Percentiles rank a stretch among this genome's conserved stretches.
Evolutionary conservation across 192 early-diverging fungal genomes (phyloP).

Genomic region (Gigaspora rosea): DNA sequence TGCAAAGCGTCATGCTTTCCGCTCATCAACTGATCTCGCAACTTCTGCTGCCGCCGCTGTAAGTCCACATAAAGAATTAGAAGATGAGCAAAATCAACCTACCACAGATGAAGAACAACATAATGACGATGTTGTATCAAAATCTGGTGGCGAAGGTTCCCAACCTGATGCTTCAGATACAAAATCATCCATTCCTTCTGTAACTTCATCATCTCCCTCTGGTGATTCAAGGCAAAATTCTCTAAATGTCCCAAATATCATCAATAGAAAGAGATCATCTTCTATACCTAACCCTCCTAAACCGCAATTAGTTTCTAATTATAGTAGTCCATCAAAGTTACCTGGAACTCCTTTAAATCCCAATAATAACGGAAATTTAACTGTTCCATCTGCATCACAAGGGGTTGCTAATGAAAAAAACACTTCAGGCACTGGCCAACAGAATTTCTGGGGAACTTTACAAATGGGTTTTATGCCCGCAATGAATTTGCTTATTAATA

Average conservation of each 20-base stretch:
- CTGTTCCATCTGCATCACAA: background rate
- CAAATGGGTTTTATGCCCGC: constrained; percentile 11
- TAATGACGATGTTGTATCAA: constrained; percentile 13
- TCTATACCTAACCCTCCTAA: background rate
- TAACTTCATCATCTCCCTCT: too few species aligned
- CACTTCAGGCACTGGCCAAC: background rate
- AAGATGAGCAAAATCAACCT: constrained; percentile 1
- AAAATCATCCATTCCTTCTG: background rate
- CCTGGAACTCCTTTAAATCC: background rate
- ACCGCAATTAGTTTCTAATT: background rate
- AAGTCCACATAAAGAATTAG: constrained; percentile 31
- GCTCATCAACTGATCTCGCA: constrained; percentile 36
- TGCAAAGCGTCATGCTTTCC: constrained; percentile 50
- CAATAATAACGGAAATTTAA: background rate
- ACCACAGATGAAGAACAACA: constrained; percentile 1
- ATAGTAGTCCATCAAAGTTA: background rate
- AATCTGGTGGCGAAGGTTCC: constrained; percentile 32
- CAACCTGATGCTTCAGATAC: background rate
- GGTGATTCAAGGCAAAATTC: too few species aligned
- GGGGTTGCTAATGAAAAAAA: background rate
- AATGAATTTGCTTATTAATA: constrained; percentile 24
- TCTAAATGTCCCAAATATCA: background rate
- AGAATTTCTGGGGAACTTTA: constrained; percentile 24
- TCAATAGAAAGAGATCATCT: background rate
- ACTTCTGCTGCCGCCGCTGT: constrained; percentile 37